Evolutionary conservation across 306 rosid species (phyloP), one percentile per base, ranked within the genome.

Genomic region (Vicia villosa): DNA sequence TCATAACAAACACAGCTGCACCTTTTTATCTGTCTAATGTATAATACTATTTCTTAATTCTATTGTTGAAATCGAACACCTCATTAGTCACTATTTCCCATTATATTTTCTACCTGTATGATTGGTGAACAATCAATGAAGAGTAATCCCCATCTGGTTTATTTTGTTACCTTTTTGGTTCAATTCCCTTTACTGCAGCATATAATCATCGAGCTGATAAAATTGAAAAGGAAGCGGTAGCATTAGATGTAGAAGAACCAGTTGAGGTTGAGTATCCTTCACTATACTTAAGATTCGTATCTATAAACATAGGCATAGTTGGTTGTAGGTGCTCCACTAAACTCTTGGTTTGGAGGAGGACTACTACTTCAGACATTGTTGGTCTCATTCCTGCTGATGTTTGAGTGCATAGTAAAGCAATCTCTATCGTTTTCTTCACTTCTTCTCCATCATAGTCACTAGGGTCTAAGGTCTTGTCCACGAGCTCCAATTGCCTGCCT

Each of bases 331-430:
- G 30, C 45, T 69, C 83, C 45, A 60, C 1, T 9, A 78, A 61
- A 10, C 73, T 42, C 60, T 72, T 86, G 50, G 72, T 42, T 89
- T 81, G 85, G 2, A 89, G 90, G n/a, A 83, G 36, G 49, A 81
- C 77, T 2, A 75, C 85, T 0, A 81, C 57, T 81, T 89, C 87
- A 72, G 91, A 83, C 96, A 89, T 89, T 22, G 87, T 77, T 73
- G 96, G 91, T 64, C 96, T 86, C 47, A 58, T 13, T 17, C 71
- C 68, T 24, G 89, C 63, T 17, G 96, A 79, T 58, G 96, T 65
- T 61, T 89, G 91, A 42, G 84, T 81, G 85, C 91, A 89, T 55
- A 81, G 22, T 32, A 86, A 65, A 58, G 83, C 91, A 46, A 89
- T 79, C 71, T 84, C 90, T 41, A 81, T 21, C 7, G 74, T 26